Conservation (phyloP, 768 basidiomycete species). For the Tulasnella sp. region DNA sequence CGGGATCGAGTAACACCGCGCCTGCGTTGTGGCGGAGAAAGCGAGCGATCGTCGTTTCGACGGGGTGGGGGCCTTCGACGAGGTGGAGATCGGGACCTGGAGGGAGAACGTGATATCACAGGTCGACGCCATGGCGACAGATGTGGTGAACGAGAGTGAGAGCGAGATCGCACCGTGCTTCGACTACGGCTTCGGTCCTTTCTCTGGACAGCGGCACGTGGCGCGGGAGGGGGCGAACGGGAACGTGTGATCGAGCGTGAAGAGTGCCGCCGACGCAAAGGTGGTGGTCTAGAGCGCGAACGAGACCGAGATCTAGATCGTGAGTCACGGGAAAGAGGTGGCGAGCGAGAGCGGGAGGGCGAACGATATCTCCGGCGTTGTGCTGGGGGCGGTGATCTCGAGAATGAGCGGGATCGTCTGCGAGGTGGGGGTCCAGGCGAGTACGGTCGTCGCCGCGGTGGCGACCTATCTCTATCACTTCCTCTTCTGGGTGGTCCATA, state of each 20-base stretch:
- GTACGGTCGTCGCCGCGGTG: conserved; percentile 1
- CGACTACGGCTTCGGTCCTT: too few species aligned
- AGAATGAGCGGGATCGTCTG: conserved; percentile 30
- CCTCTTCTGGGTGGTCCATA: conserved; percentile 14
- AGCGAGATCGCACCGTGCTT: background rate
- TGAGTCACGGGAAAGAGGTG: background rate
- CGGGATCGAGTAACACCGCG: background rate
- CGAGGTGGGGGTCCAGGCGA: conserved; percentile 30
- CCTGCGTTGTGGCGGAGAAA: conserved; percentile 30
- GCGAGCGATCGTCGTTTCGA: conserved; percentile 43
- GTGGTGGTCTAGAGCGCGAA: conserved; percentile 15
- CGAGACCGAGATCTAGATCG: conserved; percentile 24
- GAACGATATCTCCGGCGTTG: conserved; percentile 7
- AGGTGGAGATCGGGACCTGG: conserved; percentile 30
- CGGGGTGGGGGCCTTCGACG: conserved; percentile 19
- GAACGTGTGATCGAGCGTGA: too few species aligned
- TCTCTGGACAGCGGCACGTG: too few species aligned
- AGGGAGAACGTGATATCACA: conserved; percentile 11
- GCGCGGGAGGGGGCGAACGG: too few species aligned
- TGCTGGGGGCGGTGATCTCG: conserved; percentile 12
- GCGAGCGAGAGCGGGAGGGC: background rate
- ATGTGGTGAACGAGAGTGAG: background rate
- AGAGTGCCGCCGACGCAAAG: background rate
- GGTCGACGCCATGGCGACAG: background rate
- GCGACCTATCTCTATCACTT: conserved; percentile 8